Percentiles rank a stretch among this genome's conserved stretches.
Evolutionary conservation across 345 rosid genomes (phyloP).

Genomic region (Conringia planisiliqua): DNA sequence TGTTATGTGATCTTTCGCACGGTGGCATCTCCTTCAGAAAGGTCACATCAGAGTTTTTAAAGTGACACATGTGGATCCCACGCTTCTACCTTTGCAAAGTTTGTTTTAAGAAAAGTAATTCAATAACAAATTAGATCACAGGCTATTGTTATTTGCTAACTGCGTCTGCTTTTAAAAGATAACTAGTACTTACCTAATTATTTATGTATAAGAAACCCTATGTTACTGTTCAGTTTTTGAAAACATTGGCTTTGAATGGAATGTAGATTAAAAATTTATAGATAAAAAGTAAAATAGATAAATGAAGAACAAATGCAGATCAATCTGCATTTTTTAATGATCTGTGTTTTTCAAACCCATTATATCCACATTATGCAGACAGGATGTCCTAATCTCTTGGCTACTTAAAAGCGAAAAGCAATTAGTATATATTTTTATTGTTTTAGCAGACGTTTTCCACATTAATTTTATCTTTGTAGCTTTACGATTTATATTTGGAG

Average conservation of each 20-base stretch:
- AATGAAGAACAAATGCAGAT: no score
- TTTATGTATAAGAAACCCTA: neutral
- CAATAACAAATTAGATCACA: neutral
- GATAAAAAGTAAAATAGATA: no score
- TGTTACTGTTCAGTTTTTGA: neutral
- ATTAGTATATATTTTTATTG: neutral
- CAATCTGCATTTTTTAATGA: no score
- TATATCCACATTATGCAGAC: neutral
- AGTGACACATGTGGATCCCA: slow-evolving; percentile 24
- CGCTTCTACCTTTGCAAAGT: neutral
- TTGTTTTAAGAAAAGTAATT: neutral
- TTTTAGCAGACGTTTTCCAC: neutral
- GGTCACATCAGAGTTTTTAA: slow-evolving; percentile 18
- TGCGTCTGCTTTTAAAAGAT: neutral
- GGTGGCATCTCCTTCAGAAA: slow-evolving; percentile 30
- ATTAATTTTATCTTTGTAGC: neutral
- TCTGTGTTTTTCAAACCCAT: no score
- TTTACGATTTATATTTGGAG: neutral
- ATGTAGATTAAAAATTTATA: no score
- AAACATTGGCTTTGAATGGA: no score
- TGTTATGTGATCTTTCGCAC: slow-evolving; percentile 21
- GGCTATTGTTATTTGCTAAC: neutral
- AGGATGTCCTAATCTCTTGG: neutral
- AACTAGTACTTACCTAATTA: neutral
- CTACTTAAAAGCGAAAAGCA: neutral